These are phyloP conservation scores for Cucurbita ficifolia DNA, from an alignment of 306 rosid species.

Conservation along the genomic window DNA sequence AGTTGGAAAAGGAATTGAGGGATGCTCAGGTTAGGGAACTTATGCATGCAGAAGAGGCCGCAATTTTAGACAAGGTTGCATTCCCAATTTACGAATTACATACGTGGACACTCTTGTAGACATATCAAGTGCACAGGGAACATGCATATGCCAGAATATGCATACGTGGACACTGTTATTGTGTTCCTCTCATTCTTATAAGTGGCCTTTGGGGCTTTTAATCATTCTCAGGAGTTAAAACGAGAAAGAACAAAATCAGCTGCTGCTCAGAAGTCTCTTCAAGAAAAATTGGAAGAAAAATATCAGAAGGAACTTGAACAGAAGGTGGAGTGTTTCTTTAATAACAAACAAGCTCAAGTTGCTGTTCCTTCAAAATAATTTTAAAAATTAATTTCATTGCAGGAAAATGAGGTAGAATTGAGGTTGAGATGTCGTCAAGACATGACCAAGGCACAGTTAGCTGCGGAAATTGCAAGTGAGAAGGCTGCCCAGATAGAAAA, in stretches of 20 bases:
- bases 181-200: neutral
- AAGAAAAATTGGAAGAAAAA: slow-evolving; percentile 81
- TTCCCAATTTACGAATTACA: neutral
- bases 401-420: slow-evolving; percentile 57
- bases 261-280: slow-evolving; percentile 64
- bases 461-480: slow-evolving; percentile 74
- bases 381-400: slow-evolving; percentile 15
- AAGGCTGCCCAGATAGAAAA: slow-evolving; percentile 80
- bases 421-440: slow-evolving; percentile 42
- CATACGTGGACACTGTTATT: neutral
- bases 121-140: neutral
- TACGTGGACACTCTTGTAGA: neutral
- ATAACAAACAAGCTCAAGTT: slow-evolving; percentile 17
- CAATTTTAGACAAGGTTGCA: slow-evolving; percentile 76
- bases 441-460: slow-evolving; percentile 64
- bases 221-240: slow-evolving; percentile 52
- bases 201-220: neutral
- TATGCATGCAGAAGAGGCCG: slow-evolving; percentile 86
- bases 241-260: slow-evolving; percentile 78
- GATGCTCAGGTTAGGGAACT: slow-evolving; percentile 84
- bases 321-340: slow-evolving; percentile 28
- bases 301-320: slow-evolving; percentile 60
- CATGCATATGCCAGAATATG: neutral
- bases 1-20: slow-evolving; percentile 65
- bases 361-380: neutral